Evolutionary conservation across 192 early-diverging fungal species (phyloP).

Genomic region (Umbelopsis isabellina): DNA sequence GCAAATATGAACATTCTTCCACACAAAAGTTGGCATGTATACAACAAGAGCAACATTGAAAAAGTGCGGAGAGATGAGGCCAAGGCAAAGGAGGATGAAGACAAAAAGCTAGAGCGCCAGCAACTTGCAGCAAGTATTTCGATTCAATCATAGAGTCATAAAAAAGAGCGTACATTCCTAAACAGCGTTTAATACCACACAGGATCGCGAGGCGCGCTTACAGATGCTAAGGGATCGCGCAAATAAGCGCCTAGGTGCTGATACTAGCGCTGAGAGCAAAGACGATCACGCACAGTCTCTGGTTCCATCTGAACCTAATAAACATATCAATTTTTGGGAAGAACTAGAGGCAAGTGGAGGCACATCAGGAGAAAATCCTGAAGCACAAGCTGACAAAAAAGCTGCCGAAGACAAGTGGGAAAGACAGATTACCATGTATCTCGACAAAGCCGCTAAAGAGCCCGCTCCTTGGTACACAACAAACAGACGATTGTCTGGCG

Average conservation of each 20-base stretch:
- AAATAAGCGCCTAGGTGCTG: slow-evolving; percentile 4
- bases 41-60: slow-evolving; percentile 72
- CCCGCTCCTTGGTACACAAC: slow-evolving; percentile 39
- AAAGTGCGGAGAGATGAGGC: slow-evolving; percentile 70
- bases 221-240: slow-evolving; percentile 5
- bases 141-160: not conserved
- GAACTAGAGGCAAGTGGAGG: slow-evolving; percentile 45
- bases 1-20: slow-evolving; percentile 63
- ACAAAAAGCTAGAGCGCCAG: slow-evolving; percentile 50
- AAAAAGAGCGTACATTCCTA: not conserved
- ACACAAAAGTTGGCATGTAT: slow-evolving; percentile 81
- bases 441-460: slow-evolving; percentile 52
- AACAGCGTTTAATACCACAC: not conserved
- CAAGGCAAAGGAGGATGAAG: slow-evolving; percentile 60
- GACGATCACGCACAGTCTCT: not conserved
- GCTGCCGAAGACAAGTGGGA: slow-evolving; percentile 53
- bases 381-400: slow-evolving; percentile 57
- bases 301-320: slow-evolving; percentile 1
- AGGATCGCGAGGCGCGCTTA: slow-evolving; percentile 12
- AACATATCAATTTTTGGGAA: slow-evolving; percentile 66
- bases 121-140: slow-evolving; percentile 54
- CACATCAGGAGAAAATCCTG: slow-evolving; percentile 46
- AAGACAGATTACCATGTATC: slow-evolving; percentile 65
- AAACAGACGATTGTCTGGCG: not conserved
- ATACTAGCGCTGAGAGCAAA: not conserved